Evolutionary conservation across 2,329 filamentous ascomycete species (phyloP).

Genomic region (Akanthomyces uredinophilus): DNA sequence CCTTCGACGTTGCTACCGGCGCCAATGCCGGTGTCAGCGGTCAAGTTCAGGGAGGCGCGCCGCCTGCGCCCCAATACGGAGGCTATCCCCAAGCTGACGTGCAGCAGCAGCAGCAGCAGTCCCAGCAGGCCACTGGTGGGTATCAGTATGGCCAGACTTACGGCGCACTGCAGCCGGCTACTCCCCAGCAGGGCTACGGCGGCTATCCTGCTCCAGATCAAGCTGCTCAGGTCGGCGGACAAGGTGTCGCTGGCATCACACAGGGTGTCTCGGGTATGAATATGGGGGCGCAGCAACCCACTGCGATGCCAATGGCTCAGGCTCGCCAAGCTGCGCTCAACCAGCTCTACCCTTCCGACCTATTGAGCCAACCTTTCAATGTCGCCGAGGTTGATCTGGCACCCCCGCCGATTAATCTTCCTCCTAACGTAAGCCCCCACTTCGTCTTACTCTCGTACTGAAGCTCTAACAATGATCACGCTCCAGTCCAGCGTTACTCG

Average conservation of each 20-base stretch:
- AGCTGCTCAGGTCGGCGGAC: conserved; percentile 42
- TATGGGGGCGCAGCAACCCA: conserved; percentile 52
- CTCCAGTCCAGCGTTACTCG: conserved; percentile 79
- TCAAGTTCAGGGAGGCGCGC: conserved; percentile 34
- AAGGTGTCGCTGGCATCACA: conserved; percentile 61
- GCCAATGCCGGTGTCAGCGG: conserved; percentile 66
- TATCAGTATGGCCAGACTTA: conserved; percentile 43
- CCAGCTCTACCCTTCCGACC: conserved; percentile 85
- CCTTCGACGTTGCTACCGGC: conserved; percentile 86
- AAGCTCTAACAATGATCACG: conserved; percentile 33
- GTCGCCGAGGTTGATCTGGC: conserved; percentile 87
- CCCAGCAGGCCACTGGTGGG: conserved; percentile 22
- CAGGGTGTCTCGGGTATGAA: conserved; percentile 83
- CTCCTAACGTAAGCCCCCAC: conserved; percentile 70
- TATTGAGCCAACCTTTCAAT: conserved; percentile 89
- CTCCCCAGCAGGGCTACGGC: conserved; percentile 40
- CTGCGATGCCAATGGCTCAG: conserved; percentile 42
- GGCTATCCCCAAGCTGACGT: conserved; percentile 53
- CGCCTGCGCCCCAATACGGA: conserved; percentile 49
- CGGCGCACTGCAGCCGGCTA: conserved; percentile 36
- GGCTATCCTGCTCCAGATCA: conserved; percentile 65
- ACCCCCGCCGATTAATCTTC: conserved; percentile 84
- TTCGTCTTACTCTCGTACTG: neutral
- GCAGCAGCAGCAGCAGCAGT: conserved; percentile 35
- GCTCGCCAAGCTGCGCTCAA: conserved; percentile 59